Evolutionary conservation across 2,329 filamentous ascomycete genomes (phyloP).

Genomic region (Colletotrichum sp.): DNA sequence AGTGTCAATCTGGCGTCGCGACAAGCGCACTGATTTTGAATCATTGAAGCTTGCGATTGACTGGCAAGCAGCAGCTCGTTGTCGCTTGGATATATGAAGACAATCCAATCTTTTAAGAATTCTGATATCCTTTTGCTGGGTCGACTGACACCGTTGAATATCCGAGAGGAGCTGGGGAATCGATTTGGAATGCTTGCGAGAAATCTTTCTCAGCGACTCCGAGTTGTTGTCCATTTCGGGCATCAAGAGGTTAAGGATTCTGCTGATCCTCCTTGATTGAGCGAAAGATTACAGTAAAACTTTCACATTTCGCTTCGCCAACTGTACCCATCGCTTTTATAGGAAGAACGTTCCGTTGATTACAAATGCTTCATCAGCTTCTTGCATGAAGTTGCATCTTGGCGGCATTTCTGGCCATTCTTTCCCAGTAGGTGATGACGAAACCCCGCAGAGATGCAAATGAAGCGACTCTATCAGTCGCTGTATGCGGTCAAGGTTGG

Average conservation of each 20-base stretch:
- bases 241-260: accelerated
- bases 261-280: neutral
- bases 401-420: neutral
- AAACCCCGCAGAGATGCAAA: neutral
- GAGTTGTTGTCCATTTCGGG: neutral
- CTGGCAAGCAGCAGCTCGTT: neutral
- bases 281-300: neutral
- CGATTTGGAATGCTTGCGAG: neutral
- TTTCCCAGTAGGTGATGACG: neutral
- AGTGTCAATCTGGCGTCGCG: too few relatives aligned
- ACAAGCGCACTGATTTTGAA: too few relatives aligned
- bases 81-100: neutral
- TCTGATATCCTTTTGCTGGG: neutral
- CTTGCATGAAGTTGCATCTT: neutral
- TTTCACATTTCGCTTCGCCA: accelerated
- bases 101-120: neutral
- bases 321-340: accelerated
- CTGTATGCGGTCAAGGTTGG: accelerated
- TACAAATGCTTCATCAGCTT: neutral
- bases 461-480: neutral
- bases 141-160: neutral
- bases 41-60: too few relatives aligned
- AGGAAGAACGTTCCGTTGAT: accelerated
- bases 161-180: neutral
- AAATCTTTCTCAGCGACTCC: neutral